Conservation (phyloP, 768 basidiomycete genomes). For the Termitomyces sp. region DNA sequence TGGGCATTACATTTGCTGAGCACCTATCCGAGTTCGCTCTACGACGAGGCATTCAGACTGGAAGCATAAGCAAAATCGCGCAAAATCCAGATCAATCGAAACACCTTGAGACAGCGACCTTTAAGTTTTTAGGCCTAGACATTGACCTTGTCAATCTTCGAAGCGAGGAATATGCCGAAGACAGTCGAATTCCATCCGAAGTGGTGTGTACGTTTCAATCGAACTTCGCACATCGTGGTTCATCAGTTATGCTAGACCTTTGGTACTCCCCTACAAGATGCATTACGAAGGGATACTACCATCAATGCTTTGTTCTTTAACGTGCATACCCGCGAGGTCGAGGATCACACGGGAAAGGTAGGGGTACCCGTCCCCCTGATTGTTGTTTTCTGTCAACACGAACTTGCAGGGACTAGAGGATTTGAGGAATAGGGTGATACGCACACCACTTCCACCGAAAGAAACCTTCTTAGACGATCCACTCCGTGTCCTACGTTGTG, state of each 20-base stretch:
- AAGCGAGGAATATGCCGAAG: constrained; percentile 85
- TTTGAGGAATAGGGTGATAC: constrained; percentile 68
- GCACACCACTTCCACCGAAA: constrained; percentile 83
- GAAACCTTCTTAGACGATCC: constrained; percentile 96
- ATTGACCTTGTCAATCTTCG: constrained; percentile 93
- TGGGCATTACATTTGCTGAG: constrained; percentile 86
- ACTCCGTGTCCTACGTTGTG: constrained; percentile 82
- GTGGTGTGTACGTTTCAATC: constrained; percentile 51
- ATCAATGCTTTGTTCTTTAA: constrained; percentile 98
- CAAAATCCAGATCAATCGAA: constrained; percentile 97
- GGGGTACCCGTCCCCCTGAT: not conserved
- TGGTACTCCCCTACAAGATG: constrained; percentile 91
- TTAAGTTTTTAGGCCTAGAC: constrained; percentile 74
- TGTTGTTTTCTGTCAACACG: constrained; percentile 4
- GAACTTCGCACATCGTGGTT: not conserved
- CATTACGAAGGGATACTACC: constrained; percentile 85
- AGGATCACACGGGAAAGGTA: constrained; percentile 84
- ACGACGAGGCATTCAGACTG: constrained; percentile 46
- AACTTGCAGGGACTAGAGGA: constrained; percentile 74
- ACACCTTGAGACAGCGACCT: constrained; percentile 93
- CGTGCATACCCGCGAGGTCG: constrained; percentile 78
- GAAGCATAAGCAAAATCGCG: constrained; percentile 76
- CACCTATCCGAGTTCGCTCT: constrained; percentile 63
- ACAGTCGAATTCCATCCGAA: constrained; percentile 85
- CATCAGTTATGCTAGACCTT: constrained; percentile 53